Base-by-base conservation (phyloP, 2,329 filamentous ascomycete species). In the Cladosporium oxysporum region DNA sequence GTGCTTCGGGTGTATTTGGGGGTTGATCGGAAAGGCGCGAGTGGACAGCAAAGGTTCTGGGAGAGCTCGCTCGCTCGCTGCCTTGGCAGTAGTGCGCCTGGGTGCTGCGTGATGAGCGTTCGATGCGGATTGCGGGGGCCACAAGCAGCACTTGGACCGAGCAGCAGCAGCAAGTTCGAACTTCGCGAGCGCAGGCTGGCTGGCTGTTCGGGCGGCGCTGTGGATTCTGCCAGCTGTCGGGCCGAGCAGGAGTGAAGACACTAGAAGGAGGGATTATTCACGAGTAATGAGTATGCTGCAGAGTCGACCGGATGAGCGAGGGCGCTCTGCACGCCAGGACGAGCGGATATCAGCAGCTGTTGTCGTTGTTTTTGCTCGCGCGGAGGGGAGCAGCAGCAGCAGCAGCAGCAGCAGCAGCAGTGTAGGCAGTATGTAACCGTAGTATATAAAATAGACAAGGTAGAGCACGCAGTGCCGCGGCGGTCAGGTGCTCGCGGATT, bases 11-110 rank as follows among this genome's bases (percentile, higher is more conserved):
- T 35, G 33, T 18, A 29, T 44, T 62, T 63, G 33, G 50, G 33
- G 23, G 23, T 5, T 5, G 31, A 41, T 33, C 33, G 50, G 50
- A 57, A 55, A 63, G 57, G 44, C 55, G 33, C 57, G 63, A 60
- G 55, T 59, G 63, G 63, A 53, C 57, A 33, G 57, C 33, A 65
- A 55, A 60, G 53, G 57, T 60, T 53, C 49, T 60, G 57, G n/a
- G 55, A 35, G 47, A 33, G 31, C 33, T 28, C n/a, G 49, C 23
- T 26, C 16, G 12, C 14, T 29, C 16, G 52, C 37, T 52, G 55
- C 55, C 63, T 65, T 65, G 63, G 55, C 55, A 37, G 29, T 55
- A 57, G 41, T 28, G 53, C 62, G 57, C 35, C 57, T 35, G 57
- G 5, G 26, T 65, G 62, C 53, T 28, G 62, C 37, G 61, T 64